phyloP scores from a whole-genome alignment of 257 asterid genomes.

The Gentiana straminea region DNA sequence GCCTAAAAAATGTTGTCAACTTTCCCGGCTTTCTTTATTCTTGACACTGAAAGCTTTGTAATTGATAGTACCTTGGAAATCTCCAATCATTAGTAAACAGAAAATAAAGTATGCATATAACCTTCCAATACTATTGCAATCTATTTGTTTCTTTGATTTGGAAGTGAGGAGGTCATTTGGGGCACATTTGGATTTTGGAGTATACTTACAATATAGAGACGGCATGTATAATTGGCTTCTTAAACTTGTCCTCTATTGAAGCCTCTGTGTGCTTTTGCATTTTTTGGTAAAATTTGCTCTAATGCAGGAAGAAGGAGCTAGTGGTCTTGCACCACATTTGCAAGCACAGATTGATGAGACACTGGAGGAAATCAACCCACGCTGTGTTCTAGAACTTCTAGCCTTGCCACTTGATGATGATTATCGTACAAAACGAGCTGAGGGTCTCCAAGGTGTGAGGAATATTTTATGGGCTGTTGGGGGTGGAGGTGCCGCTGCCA shows the following conservation, averaged over 20 bases:
- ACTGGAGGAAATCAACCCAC: slow-evolving; percentile 79
- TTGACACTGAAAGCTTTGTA: no score
- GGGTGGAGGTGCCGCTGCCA: slow-evolving; percentile 96
- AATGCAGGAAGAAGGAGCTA: slow-evolving; percentile 91
- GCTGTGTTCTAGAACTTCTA: slow-evolving; percentile 75
- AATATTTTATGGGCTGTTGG: slow-evolving; percentile 98
- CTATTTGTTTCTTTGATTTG: no score
- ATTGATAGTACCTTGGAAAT: no score
- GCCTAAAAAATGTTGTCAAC: no score
- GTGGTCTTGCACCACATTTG: slow-evolving; percentile 78
- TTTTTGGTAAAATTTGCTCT: not conserved
- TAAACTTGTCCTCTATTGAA: not conserved
- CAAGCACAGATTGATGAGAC: slow-evolving; percentile 97
- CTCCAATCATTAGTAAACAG: no score
- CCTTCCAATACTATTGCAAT: no score
- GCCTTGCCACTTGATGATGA: slow-evolving; percentile 75
- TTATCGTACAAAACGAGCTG: slow-evolving; percentile 54
- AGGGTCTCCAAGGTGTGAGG: slow-evolving; percentile 91
- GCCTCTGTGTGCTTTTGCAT: not conserved
- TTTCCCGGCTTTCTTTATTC: no score
- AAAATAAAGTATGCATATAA: no score
- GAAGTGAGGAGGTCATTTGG: no score
- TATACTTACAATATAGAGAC: no score
- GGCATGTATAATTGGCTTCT: not conserved
- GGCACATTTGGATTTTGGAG: no score